Evolutionary conservation across 352 stramenopile genomes (phyloP).

Genomic region (Phytophthora capsici): DNA sequence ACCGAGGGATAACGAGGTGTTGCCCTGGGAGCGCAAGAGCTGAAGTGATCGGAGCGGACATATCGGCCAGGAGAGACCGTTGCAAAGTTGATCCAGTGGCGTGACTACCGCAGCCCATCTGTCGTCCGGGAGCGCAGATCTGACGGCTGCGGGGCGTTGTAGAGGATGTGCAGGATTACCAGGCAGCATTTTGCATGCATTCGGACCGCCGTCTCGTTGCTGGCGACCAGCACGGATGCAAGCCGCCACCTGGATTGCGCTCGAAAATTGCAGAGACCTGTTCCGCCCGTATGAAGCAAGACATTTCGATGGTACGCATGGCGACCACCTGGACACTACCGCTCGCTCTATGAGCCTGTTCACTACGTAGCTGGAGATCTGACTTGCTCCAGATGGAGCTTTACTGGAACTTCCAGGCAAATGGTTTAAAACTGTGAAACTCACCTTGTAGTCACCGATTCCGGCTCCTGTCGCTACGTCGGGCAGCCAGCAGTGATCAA

Average conservation of each 20-base stretch:
- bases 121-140: constrained; percentile 12
- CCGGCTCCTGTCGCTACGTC: constrained; percentile 16
- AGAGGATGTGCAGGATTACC: constrained; percentile 38
- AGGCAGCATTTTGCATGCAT: constrained; percentile 18
- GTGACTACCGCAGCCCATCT: constrained; percentile 26
- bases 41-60: constrained; percentile 21
- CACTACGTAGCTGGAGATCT: no score
- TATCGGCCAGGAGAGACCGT: constrained; percentile 10
- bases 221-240: constrained; percentile 21
- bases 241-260: constrained; percentile 9
- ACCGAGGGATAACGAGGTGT: neutral
- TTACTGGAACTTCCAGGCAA: no score
- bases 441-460: neutral
- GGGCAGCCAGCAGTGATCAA: constrained; percentile 16
- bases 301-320: constrained; percentile 11
- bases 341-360: constrained; percentile 29
- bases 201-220: constrained; percentile 24
- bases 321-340: constrained; percentile 4
- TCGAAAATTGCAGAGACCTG: constrained; percentile 18
- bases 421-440: no score
- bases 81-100: constrained; percentile 19
- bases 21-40: constrained; percentile 18
- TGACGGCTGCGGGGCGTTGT: constrained; percentile 26
- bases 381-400: constrained; percentile 5
- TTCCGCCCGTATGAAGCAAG: constrained; percentile 1